Base-by-base conservation (phyloP, 371 early-diverging fungal genomes). In the Rhizopus arrhizus region DNA sequence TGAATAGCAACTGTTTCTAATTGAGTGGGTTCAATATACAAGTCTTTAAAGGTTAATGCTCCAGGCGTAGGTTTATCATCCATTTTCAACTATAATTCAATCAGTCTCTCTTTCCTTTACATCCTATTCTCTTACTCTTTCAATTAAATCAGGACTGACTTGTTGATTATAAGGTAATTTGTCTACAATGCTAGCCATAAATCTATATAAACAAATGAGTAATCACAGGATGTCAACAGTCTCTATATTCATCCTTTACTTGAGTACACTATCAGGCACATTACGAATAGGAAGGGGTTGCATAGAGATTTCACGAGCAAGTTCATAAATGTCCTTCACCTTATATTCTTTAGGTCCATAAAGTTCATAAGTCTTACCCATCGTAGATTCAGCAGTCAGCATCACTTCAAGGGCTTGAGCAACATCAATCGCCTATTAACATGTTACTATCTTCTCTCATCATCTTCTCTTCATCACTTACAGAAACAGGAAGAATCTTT, bases 351-450 rank as follows among this genome's bases (percentile, higher is more conserved):
- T 80, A 66, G 91, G 86, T 57, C 95, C 95, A 68, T 85, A 93
- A 42, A 98, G 85, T 78, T 98, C 98, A 59, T 90, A 93, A 29
- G 87, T 89, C 81, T 92, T 88, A 51, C 95, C 96, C 28, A 83
- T 80, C 7, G 91, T 86, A 33, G 78, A 78, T 54, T 87, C 87
- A 63, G 89, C 89, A 46, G 84, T 80, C 62, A 87, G 71, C 77
- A 95, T 86, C 56, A 80, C 64, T 58, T 87, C 86, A 62, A 98
- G 82, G 34, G 89, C 96, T 48, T 81, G 73, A 53, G 95, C 96
- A 50, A 98, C 94, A 73, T 98, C 98, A 45, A 89, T 81, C 13
- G 88, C 92, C 82, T 88, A 35, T 38, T 43, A n/a, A 10, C 43
- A 43, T 13, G 8, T 43, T 43, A 43, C n/a, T 5, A 13, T 43